A percentile compares a stretch with the other conserved stretches of the same genome.
Evolutionary conservation across 1,284 basidiomycete genomes (phyloP).

Genomic region (Clitocybe nebularis): DNA sequence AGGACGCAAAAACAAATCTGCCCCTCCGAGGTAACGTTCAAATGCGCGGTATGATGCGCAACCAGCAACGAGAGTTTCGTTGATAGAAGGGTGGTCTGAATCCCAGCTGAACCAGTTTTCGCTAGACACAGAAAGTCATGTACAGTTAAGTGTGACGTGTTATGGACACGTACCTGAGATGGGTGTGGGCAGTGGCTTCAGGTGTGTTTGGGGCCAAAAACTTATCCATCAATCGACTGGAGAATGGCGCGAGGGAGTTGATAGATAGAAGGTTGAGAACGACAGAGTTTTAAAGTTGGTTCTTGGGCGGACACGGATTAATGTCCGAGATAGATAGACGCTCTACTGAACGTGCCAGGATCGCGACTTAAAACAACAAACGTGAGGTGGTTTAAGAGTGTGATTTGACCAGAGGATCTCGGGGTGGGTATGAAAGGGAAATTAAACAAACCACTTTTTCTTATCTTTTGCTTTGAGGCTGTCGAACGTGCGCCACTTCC

Average conservation of each 20-base stretch:
- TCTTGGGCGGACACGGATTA: conserved; percentile 3
- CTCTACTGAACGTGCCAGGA: conserved; percentile 1
- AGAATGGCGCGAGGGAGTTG: conserved; percentile 14
- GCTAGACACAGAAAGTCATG: conserved; percentile 29
- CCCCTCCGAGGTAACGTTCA: conserved; percentile 53
- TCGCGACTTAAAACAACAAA: not conserved
- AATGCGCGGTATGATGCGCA: conserved; percentile 64
- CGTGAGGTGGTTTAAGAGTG: conserved; percentile 5
- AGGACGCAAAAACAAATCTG: conserved; percentile 68
- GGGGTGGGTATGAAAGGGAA: conserved; percentile 10
- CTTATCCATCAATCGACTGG: conserved; percentile 49
- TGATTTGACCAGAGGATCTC: conserved; percentile 7
- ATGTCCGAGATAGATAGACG: not conserved
- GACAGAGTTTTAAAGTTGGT: conserved; percentile 7
- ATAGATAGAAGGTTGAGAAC: conserved; percentile 11
- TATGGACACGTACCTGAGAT: conserved; percentile 64
- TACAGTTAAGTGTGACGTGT: no score
- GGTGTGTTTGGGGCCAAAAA: conserved; percentile 69
- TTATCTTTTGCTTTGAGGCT: conserved; percentile 8
- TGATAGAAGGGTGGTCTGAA: conserved; percentile 58
- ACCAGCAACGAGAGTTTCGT: conserved; percentile 69
- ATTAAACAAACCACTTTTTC: conserved; percentile 13
- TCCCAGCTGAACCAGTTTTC: conserved; percentile 69
- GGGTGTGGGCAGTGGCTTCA: conserved; percentile 67
- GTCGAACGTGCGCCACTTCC: not conserved